Percentiles rank a stretch among this genome's conserved stretches.
These are phyloP conservation scores for Mycena belliarum DNA, from an alignment of 768 basidiomycete species.

Conservation along the genomic window DNA sequence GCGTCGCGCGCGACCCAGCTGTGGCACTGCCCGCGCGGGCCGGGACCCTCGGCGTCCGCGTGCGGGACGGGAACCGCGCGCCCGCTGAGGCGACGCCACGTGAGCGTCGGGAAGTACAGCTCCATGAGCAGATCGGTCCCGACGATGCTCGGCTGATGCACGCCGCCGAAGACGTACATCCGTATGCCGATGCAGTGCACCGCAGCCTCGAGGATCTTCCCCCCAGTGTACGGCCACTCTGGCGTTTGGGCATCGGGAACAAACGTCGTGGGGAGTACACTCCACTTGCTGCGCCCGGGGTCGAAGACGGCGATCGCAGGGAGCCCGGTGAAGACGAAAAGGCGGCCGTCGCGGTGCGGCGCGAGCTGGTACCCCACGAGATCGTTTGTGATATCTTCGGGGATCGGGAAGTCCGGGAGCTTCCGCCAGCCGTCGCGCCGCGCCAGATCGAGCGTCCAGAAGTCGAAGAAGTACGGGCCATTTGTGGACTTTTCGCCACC, in stretches of 20 bases:
- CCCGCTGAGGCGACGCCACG: constrained; percentile 31
- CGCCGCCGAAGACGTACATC: constrained; percentile 41
- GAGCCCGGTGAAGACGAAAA: constrained; percentile 38
- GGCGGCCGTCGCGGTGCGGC: constrained; percentile 29
- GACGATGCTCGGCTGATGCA: constrained; percentile 26
- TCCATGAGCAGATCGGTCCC: constrained; percentile 40
- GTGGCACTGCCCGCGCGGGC: constrained; percentile 33
- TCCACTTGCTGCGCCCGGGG: constrained; percentile 35
- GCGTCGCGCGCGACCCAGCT: constrained; percentile 36
- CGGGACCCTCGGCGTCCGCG: constrained; percentile 31
- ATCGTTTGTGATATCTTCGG: constrained; percentile 11
- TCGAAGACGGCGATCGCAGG: constrained; percentile 34
- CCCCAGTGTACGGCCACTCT: constrained; percentile 28
- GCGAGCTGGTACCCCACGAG: constrained; percentile 27
- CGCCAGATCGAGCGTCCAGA: constrained; percentile 29
- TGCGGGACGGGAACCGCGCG: constrained; percentile 21
- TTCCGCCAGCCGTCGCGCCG: constrained; percentile 27
- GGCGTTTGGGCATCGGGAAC: constrained; percentile 17
- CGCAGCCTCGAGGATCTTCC: constrained; percentile 17
- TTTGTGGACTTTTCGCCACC: constrained; percentile 29
- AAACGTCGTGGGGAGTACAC: constrained; percentile 28
- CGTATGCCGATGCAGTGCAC: constrained; percentile 31
- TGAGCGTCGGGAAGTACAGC: constrained; percentile 35
- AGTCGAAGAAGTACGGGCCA: constrained; percentile 30
- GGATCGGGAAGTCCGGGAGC: constrained; percentile 29